Evolutionary conservation across 768 basidiomycete species (phyloP).

Genomic region (Tulasnella sp.): DNA sequence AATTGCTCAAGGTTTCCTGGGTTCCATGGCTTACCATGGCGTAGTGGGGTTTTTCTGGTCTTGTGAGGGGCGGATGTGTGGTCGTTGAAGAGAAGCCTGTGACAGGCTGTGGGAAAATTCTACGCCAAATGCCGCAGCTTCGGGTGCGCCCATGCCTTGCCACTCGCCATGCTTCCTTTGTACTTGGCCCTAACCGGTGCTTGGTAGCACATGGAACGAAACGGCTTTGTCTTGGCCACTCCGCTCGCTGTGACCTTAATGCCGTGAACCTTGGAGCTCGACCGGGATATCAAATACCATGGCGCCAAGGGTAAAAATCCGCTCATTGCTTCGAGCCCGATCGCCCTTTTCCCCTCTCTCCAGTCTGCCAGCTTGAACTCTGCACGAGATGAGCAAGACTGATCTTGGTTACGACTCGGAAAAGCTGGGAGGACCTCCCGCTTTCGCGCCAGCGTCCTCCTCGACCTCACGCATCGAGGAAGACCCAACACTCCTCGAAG

Average conservation of each 20-base stretch:
- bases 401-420: slow-evolving; percentile 12
- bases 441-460: neutral
- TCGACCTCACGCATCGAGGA: slow-evolving; percentile 8
- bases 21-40: neutral
- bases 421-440: slow-evolving; percentile 8
- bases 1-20: neutral
- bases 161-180: neutral
- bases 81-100: neutral
- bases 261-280: neutral
- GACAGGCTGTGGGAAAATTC: slow-evolving; percentile 6
- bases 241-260: neutral
- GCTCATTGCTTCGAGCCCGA: neutral
- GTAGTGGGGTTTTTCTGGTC: neutral
- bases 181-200: neutral
- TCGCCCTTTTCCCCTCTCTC: neutral
- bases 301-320: neutral
- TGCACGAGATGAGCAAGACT: neutral
- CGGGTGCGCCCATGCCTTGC: neutral
- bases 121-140: slow-evolving; percentile 12
- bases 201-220: neutral
- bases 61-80: neutral
- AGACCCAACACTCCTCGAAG: slow-evolving; percentile 7
- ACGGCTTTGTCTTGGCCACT: neutral
- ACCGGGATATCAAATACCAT: neutral
- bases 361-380: neutral